These are phyloP conservation scores for Penicillium sp. DNA, from an alignment of 2,329 filamentous ascomycete genomes.

Conservation along the genomic window DNA sequence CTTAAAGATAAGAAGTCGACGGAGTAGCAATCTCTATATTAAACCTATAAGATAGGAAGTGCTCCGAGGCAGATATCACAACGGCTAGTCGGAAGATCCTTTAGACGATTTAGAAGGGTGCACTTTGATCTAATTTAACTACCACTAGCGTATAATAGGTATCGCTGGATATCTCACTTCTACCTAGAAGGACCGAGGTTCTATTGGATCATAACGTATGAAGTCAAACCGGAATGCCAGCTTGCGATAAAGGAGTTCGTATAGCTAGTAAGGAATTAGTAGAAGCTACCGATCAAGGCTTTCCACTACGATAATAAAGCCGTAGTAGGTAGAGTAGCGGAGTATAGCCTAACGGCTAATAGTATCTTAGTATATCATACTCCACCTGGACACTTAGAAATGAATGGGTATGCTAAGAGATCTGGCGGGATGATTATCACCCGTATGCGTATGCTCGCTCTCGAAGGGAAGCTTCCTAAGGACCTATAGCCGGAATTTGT, in stretches of 20 bases:
- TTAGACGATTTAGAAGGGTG: not conserved
- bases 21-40: not conserved
- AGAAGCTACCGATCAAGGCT: not conserved
- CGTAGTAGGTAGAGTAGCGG: not conserved
- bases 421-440: not conserved
- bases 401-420: constrained; percentile 1
- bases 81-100: not conserved
- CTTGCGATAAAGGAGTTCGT: not conserved
- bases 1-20: too few relatives aligned
- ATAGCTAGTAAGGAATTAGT: not conserved
- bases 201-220: not conserved
- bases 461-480: not conserved
- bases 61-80: not conserved
- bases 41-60: not conserved
- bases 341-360: not conserved
- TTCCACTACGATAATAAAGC: constrained; percentile 1
- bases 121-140: constrained; percentile 4
- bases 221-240: not conserved
- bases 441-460: not conserved
- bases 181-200: constrained; percentile 3
- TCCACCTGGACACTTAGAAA: not conserved
- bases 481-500: not conserved
- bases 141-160: not conserved
- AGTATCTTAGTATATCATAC: not conserved
- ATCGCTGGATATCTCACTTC: constrained; percentile 3